Base-by-base conservation (phyloP, 2,329 filamentous ascomycete genomes). In the Colletotrichum sublineola region DNA sequence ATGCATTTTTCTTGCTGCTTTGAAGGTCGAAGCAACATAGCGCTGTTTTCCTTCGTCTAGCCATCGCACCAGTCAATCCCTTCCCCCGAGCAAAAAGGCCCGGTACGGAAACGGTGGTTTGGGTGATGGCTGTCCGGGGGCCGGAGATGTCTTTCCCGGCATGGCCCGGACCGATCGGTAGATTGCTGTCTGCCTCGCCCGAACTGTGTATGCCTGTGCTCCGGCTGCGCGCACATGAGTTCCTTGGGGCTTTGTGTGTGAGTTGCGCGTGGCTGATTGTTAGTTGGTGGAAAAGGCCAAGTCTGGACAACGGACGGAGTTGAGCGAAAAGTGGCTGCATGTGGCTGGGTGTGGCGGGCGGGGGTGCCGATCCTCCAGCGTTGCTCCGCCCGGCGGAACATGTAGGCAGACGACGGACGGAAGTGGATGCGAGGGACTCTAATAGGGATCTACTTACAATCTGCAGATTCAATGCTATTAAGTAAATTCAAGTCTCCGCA, bases 371-470 rank as follows among this genome's bases (percentile, higher is more conserved):
- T n/a, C 36, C 57, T 48, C 68, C 58, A 58, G 65, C 60, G 36
- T 69, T 55, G 67, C 67, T 73, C 70, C 70, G 70, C 70, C 67
- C 46, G 65, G 65, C 66, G 67, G 70, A 65, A 73, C n/a, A 15
- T 40, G 48, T 53, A 53, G 61, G 2, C 46, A 63, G 44, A n/a
- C 8, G 14, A 15, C 36, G 9, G 40, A 42, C 24, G 24, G 24
- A 24, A 24, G 24, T 24, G 24, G 24, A 24, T 24, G 24, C 24
- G 24, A 24, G 24, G 24, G 24, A 24, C 24, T 24, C 24, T 24
- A 24, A 24, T 24, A 24, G 24, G 24, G 24, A 24, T 24, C 24
- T 24, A 24, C 24, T 24, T 24, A 24, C 24, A 24, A 24, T 24
- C 24, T 24, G 24, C 24, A 24, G 1, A 24, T 24, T 24, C 24